Conservation (phyloP, 2,329 filamentous ascomycete species). For the Coniochaeta prunicola region DNA sequence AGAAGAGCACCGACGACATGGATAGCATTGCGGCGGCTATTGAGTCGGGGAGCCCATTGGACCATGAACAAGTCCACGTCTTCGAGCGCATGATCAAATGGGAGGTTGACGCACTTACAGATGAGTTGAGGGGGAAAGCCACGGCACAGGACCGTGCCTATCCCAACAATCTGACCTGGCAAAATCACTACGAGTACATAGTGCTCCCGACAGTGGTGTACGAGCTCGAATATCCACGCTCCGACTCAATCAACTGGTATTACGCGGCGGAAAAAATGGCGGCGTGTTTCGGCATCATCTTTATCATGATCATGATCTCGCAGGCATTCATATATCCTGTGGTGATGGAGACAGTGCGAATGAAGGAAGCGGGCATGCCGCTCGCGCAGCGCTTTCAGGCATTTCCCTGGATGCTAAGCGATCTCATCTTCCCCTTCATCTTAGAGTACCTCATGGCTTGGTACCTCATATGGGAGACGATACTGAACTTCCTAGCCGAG, state of each 20-base stretch:
- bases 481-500: slow-evolving; percentile 70
- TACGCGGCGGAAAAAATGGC: slow-evolving; percentile 67
- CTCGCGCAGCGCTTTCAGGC: slow-evolving; percentile 53
- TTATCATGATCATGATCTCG: slow-evolving; percentile 72
- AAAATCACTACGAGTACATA: slow-evolving; percentile 65
- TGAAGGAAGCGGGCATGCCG: slow-evolving; percentile 60
- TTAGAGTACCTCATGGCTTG: slow-evolving; percentile 71
- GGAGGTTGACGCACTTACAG: slow-evolving; percentile 57
- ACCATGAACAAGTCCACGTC: slow-evolving; percentile 52
- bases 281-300: slow-evolving; percentile 65
- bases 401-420: slow-evolving; percentile 69
- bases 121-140: slow-evolving; percentile 59
- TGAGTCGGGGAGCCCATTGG: slow-evolving; percentile 51
- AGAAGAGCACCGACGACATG: slow-evolving; percentile 35
- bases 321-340: slow-evolving; percentile 74
- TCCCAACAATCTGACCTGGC: slow-evolving; percentile 59
- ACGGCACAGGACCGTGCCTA: slow-evolving; percentile 45
- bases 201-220: slow-evolving; percentile 71
- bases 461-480: slow-evolving; percentile 76
- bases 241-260: slow-evolving; percentile 61
- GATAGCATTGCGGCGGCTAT: slow-evolving; percentile 55
- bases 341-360: slow-evolving; percentile 56
- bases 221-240: slow-evolving; percentile 68
- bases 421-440: slow-evolving; percentile 72
- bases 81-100: slow-evolving; percentile 60